Percentiles rank a stretch among this genome's conserved stretches.
Conservation (phyloP, 2,329 filamentous ascomycete genomes). For the Nannizzia gypsea region DNA sequence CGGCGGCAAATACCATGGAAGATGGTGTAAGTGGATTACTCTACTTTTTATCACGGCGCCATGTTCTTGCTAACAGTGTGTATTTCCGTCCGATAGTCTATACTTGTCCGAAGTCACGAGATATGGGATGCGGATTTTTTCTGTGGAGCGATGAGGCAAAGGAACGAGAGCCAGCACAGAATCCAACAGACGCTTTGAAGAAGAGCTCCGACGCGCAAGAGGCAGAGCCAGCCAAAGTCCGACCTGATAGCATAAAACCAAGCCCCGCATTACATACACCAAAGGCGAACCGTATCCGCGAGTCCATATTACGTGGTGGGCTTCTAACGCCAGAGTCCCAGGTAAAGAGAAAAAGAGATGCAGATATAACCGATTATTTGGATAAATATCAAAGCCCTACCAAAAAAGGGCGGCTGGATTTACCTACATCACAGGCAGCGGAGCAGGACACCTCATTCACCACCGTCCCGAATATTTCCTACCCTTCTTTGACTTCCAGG, state of each 20-base stretch:
- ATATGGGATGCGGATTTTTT: slow-evolving; percentile 47
- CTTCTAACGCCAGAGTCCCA: slow-evolving; percentile 28
- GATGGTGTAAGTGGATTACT: slow-evolving; percentile 35
- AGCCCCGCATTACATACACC: not conserved
- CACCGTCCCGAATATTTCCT: not conserved
- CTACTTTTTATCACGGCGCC: not conserved
- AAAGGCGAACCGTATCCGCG: not conserved
- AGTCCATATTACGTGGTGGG: slow-evolving; percentile 13
- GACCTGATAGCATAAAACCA: not conserved
- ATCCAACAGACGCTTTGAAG: slow-evolving; percentile 25
- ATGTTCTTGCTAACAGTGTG: not conserved
- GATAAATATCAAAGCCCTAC: not conserved
- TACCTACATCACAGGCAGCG: not conserved
- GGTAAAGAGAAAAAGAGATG: slow-evolving; percentile 13
- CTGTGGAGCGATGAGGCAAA: slow-evolving; percentile 50
- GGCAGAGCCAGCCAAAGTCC: too few relatives aligned
- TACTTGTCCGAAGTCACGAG: slow-evolving; percentile 42
- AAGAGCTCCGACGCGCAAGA: not conserved
- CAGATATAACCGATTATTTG: slow-evolving; percentile 1
- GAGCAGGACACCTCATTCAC: not conserved
- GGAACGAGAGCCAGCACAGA: slow-evolving; percentile 39
- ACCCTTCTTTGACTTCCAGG: not conserved
- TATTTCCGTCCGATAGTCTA: slow-evolving; percentile 33
- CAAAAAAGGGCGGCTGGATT: not conserved
- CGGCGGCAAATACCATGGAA: slow-evolving; percentile 43